Evolutionary conservation across 495 filamentous ascomycete species (phyloP), one percentile per base, ranked within the genome.

Genomic region (Trichocladium uniseriatum): DNA sequence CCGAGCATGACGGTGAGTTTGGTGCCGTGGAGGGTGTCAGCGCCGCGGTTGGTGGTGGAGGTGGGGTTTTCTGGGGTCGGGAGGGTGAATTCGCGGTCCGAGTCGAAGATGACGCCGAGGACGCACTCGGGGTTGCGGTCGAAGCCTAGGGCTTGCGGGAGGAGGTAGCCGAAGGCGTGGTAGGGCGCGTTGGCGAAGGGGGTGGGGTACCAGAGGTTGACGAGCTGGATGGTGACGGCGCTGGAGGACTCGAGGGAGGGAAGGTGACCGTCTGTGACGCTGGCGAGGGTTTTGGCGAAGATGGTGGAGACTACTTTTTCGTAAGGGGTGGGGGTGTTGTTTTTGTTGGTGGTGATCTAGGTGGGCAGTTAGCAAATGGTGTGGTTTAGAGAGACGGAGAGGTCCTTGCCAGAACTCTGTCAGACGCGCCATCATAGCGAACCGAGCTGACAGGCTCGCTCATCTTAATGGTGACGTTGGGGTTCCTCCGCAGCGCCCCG

Each of bases 1-100:
- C 92, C 92, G 19, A 97, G 66, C 86, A 99, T 94, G 43, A 97
- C 85, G 13, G 91, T 96, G 27, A 99, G 63, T 61, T 94, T 95
- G 14, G 88, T 95, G 27, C 87, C 88, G 0, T 65, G 62, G 20
- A 70, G 64, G 38, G 81, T 78, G 57, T 79, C 75, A 13, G 67
- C 72, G 41, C 59, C 58, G n/a, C 66, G 51, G 37, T 55, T 48
- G 55, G 51, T 37, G 43, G 34, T 38, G 21, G 9, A 51, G 57
- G 43, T 48, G 51, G 39, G 42, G 3, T 3, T 27, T 8, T 27
- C 24, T 42, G 39, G 43, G 6, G 51, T 56, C 14, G 70, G 73
- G 43, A 51, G 34, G n/a, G 43, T 16, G 28, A 46, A 44, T 18
- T 63, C 57, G 39, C 84, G 75, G 40, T 88, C 79, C 1, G 83